Base-by-base conservation (phyloP, 2,329 filamentous ascomycete genomes). In the Nemania serpens region DNA sequence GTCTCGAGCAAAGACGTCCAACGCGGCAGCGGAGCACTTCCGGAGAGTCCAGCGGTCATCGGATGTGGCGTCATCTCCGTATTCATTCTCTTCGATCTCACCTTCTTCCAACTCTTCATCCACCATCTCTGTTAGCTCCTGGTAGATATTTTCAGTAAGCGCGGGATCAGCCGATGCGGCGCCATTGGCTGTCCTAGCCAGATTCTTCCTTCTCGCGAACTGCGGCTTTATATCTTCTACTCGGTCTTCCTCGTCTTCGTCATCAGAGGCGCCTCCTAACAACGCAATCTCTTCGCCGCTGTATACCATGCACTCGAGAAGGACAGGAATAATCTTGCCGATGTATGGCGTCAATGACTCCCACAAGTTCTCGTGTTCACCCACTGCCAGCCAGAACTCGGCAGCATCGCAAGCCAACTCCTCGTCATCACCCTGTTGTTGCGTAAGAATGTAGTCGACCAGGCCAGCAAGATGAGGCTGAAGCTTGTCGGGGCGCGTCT, bases 281-380 rank as follows among this genome's bases (percentile, higher is more conserved):
- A 93, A 82, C 36, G 91, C 84, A 68, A 97, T 95, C 67, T 98
- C 95, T 68, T 99, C 95, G 65, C 95, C 91, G 70, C 90, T 91
- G 75, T 98, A 99, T 1, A 98, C 88, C 94, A 99, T 99, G 73
- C 91, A 96, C 67, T 95, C 88, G 7, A 99, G 84, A 53, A 99
- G 80, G 1, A 97, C 90, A 0, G 95, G 95, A 33, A 99, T 89
- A 65, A 98, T 94, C 74, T 91, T 91, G 66, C 84, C 77, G 58
- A 98, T 85, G 72, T 91, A 91, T 0, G 93, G 93, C 9, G 84
- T 87, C 47, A 99, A 81, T 0, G 87, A 84, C 67, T 87, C 84
- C 79, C 91, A 92, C 55, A 98, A 79, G 61, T 89, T 85, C 43
- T 91, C 85, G 73, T 97, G 91, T 74, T 97, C 95, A 62, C 93